Percentiles rank a stretch among this genome's conserved stretches.
Conservation (phyloP, 805 yeast genomes). For the Tetrapisispora pingtungensis region DNA sequence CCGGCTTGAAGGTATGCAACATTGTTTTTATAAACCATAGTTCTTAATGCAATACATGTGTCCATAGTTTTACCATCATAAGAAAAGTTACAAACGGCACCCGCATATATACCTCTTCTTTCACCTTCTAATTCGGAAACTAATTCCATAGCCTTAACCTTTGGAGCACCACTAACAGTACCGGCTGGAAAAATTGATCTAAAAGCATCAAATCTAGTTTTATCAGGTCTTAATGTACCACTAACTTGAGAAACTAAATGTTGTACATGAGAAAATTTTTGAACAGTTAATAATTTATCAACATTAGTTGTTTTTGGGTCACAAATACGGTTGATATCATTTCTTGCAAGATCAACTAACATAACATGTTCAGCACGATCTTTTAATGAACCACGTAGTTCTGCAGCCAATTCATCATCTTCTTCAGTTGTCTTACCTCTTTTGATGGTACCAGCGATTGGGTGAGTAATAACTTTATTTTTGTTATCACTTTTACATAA, state of each 20-base stretch:
- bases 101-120: slow-evolving; percentile 94
- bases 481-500: slow-evolving; percentile 70
- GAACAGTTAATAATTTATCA: slow-evolving; percentile 80
- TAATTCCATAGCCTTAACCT: slow-evolving; percentile 91
- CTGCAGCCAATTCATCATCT: slow-evolving; percentile 73
- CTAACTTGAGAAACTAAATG: slow-evolving; percentile 92
- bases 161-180: slow-evolving; percentile 97
- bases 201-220: slow-evolving; percentile 92
- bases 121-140: slow-evolving; percentile 84
- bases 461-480: slow-evolving; percentile 81
- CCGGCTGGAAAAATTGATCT: slow-evolving; percentile 99
- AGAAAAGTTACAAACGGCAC: slow-evolving; percentile 98
- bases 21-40: slow-evolving; percentile 91
- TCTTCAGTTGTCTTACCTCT: slow-evolving; percentile 89
- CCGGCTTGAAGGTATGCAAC: slow-evolving; percentile 94
- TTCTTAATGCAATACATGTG: slow-evolving; percentile 93
- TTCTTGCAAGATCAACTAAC: slow-evolving; percentile 96
- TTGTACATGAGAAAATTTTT: slow-evolving; percentile 93
- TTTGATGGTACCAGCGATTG: slow-evolving; percentile 92
- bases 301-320: slow-evolving; percentile 75
- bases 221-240: slow-evolving; percentile 75
- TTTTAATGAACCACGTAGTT: slow-evolving; percentile 64
- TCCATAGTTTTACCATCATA: slow-evolving; percentile 93
- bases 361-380: slow-evolving; percentile 98
- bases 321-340: slow-evolving; percentile 93